Evolutionary conservation across 1,139 yeast genomes (phyloP), one percentile per base, ranked within the genome.

Genomic region (Yamadazyma conglobata): DNA sequence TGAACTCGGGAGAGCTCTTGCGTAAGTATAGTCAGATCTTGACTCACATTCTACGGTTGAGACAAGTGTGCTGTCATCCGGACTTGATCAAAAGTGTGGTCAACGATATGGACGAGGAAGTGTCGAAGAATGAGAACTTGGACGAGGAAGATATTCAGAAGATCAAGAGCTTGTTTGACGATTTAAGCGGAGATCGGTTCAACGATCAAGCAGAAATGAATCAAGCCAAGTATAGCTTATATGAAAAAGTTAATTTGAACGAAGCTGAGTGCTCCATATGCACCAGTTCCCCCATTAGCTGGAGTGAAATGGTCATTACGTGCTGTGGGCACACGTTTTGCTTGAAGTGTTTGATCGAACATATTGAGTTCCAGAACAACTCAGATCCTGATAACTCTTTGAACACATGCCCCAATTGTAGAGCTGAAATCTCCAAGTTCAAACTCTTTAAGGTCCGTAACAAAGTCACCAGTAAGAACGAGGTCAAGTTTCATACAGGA

Each of bases 21-120:
- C 79, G 76, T 39, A 77, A 74, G 36, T 89, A 86, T 51, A 77
- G 93, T 1, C 80, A 85, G 25, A 86, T 91, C 42, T 61, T 91
- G 41, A 82, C 93, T 2, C 94, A 86, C 49, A 82, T 91, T 37
- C 57, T 89, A 39, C 67, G 97, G 34, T 64, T 91, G 25, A 68
- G 97, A 34, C 97, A 91, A 52, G 76, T 84, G 0, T 91, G 97
- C 51, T 87, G 96, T 50, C 96, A 91, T 52, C 73, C 83, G 11
- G 74, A 74, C 33, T 59, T 86, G 35, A 72, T 84, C 3, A 75
- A 75, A 5, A 51, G 63, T 3, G 36, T 39, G 6, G 49, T 65
- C 2, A 55, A 52, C 30, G 71, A 65, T 35, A 56, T 64, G 54
- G 66, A 61, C 28, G 63, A 57, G 54, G 66, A 60, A 22, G 64